Evolutionary conservation across 129 eudicot genomes (phyloP).

Genomic region (Ambrosia artemisiifolia): DNA sequence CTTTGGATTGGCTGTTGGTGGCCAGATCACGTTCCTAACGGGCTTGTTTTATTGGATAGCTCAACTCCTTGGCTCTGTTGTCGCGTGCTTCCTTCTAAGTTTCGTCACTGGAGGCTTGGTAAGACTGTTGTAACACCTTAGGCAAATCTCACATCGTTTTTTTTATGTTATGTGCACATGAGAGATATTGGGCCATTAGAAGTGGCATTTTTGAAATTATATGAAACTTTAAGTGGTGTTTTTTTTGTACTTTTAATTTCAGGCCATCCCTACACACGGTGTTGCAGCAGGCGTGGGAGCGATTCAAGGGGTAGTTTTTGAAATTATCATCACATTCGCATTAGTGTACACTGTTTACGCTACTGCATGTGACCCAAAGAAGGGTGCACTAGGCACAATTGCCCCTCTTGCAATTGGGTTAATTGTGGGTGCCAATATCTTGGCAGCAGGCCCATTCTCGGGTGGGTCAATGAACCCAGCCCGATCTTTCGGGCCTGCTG

Average conservation of each 20-base stretch:
- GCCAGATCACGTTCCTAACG: conserved; percentile 79
- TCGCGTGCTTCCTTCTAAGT: conserved; percentile 64
- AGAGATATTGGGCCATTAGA: background rate
- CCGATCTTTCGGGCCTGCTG: conserved; percentile 86
- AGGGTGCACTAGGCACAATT: conserved; percentile 71
- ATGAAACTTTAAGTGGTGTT: background rate
- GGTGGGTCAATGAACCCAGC: conserved; percentile 99
- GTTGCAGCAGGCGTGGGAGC: conserved; percentile 63
- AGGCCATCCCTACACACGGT: conserved; percentile 69
- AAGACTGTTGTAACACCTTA: conserved; percentile 9
- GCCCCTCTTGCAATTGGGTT: conserved; percentile 91
- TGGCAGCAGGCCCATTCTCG: conserved; percentile 91
- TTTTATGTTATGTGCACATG: too few species aligned
- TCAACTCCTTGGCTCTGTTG: conserved; percentile 62
- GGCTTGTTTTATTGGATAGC: conserved; percentile 76
- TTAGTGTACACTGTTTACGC: conserved; percentile 90
- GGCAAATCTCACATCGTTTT: too few species aligned
- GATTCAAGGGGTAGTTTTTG: conserved; percentile 68
- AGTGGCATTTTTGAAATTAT: background rate
- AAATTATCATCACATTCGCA: conserved; percentile 74
- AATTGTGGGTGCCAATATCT: conserved; percentile 89
- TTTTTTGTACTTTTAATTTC: background rate
- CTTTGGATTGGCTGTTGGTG: conserved; percentile 85
- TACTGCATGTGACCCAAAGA: conserved; percentile 93
- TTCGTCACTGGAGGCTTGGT: conserved; percentile 86